Conservation (phyloP, 805 yeast genomes). For the Komagataella phaffii region DNA sequence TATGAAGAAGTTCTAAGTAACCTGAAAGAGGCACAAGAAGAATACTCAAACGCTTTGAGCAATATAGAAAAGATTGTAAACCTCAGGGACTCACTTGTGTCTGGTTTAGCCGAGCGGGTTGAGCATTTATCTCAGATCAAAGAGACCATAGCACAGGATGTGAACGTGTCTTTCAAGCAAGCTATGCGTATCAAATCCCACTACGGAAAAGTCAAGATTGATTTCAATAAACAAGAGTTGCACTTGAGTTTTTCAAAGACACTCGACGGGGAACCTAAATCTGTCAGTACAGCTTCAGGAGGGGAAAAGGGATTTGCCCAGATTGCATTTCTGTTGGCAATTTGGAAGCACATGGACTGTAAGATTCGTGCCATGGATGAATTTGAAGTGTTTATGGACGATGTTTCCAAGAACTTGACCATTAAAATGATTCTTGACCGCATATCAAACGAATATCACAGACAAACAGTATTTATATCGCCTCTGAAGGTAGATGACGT, state of each 20-base stretch:
- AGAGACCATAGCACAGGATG: constrained; percentile 28
- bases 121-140: constrained; percentile 26
- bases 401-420: constrained; percentile 73
- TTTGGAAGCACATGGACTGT: constrained; percentile 90
- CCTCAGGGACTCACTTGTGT: constrained; percentile 14
- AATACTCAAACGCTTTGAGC: constrained; percentile 26
- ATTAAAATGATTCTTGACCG: constrained; percentile 61
- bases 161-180: constrained; percentile 41
- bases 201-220: constrained; percentile 58
- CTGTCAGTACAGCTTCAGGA: constrained; percentile 80
- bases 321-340: constrained; percentile 71
- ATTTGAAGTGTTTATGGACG: constrained; percentile 96
- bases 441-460: constrained; percentile 44
- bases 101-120: constrained; percentile 28
- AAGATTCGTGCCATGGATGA: constrained; percentile 87
- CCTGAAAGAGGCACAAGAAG: constrained; percentile 27
- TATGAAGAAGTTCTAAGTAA: constrained; percentile 40
- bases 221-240: constrained; percentile 34
- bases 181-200: constrained; percentile 59
- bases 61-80: constrained; percentile 21
- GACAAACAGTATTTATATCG: constrained; percentile 86
- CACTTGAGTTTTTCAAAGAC: constrained; percentile 50
- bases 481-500: constrained; percentile 80
- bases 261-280: constrained; percentile 42
- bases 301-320: constrained; percentile 96